Percentiles rank a stretch among this genome's conserved stretches.
Evolutionary conservation across 1,139 yeast genomes (phyloP).

Genomic region (Scheffersomyces titani): DNA sequence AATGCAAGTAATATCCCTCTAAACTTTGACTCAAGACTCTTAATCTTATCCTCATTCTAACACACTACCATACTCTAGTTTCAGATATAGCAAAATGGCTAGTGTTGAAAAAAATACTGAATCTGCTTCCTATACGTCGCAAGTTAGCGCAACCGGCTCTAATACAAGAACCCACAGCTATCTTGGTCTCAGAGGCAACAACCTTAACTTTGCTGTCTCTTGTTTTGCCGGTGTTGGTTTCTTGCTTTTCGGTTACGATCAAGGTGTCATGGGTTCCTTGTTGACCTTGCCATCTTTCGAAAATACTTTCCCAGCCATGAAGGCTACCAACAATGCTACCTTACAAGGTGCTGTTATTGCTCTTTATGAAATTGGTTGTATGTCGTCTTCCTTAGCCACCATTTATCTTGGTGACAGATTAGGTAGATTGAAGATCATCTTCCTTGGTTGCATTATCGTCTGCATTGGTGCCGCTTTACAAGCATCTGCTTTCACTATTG

Average conservation of each 20-base stretch:
- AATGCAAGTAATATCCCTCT: background rate
- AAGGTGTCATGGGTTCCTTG: constrained; percentile 51
- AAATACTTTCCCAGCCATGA: constrained; percentile 40
- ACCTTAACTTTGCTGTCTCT: constrained; percentile 27
- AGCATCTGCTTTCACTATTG: constrained; percentile 31
- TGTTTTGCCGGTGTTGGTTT: constrained; percentile 34
- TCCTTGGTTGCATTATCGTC: constrained; percentile 33
- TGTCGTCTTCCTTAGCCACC: constrained; percentile 34
- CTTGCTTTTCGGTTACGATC: constrained; percentile 47
- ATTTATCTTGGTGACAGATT: constrained; percentile 35
- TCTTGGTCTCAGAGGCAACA: constrained; percentile 28
- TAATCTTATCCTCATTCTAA: background rate
- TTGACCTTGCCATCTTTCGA: constrained; percentile 40
- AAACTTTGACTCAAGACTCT: background rate
- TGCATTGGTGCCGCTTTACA: constrained; percentile 39
- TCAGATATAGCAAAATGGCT: background rate
- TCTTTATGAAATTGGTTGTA: constrained; percentile 39
- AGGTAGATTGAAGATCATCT: constrained; percentile 35
- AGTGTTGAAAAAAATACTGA: background rate
- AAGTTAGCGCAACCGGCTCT: background rate
- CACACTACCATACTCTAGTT: background rate
- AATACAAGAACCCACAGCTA: constrained; percentile 15
- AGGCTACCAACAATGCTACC: constrained; percentile 27
- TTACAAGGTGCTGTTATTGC: constrained; percentile 43
- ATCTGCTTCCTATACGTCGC: background rate